Base-by-base conservation (phyloP, 2,329 filamentous ascomycete genomes). In the Paracoccidioides brasiliensis region DNA sequence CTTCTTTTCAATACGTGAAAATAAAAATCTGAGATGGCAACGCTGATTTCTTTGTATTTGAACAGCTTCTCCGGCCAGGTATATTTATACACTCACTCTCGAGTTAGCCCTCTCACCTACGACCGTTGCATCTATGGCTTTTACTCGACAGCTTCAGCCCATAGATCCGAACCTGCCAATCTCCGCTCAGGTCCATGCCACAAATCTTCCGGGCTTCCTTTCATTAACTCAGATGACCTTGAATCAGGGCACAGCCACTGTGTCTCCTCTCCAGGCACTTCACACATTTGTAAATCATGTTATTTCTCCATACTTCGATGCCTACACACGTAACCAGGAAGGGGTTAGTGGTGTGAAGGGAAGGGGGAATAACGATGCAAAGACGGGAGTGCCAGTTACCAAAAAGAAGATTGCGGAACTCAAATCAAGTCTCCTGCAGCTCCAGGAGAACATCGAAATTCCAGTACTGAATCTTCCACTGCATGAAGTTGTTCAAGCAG, bases 391-490 rank as follows among this genome's bases (percentile, higher is more conserved):
- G 59, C 90, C 93, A 14, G 89, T 91, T n/a, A 91, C 93, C 22
- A 95, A 95, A 78, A 95, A 95, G 80, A 88, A 90, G 66, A 85
- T 97, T 70, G 93, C 91, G 52, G 94, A 99, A 70, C 74, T 99
- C 62, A 90, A 95, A 70, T 78, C 95, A 63, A 93, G 86, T 62
- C 76, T 99, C 65, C 79, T 90, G 56, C 91, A 98, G 66, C 78
- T 98, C 55, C 90, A 96, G 72, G 90, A 98, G 71, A 97, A 98
- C 71, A 90, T 95, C 55, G 94, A 98, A 71, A 97, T 99, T 54
- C 93, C 93, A 22, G 89, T 95, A 64, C 80, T 97, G 53, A 86
- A 88, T 15, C 76, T 99, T 59, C 84, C 88, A 9, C 85, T 96
- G 61, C 90, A 96, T 66, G 86, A 90, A 33, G 80, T 94, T 37